Base-by-base conservation (phyloP, 2,329 filamentous ascomycete species). In the Aphanoascus verrucosus region DNA sequence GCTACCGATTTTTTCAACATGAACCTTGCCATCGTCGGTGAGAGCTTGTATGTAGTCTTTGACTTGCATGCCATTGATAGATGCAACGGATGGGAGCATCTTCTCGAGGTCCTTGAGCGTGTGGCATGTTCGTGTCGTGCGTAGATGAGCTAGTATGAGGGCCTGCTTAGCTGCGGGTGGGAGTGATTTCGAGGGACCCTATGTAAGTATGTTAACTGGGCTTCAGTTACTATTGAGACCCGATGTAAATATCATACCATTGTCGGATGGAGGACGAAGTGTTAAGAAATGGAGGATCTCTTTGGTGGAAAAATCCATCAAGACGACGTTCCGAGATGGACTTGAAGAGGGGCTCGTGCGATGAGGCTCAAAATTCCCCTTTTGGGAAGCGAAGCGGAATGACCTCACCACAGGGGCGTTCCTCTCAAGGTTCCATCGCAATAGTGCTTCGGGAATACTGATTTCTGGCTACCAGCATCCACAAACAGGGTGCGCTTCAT, bases 31-130 rank as follows among this genome's bases (percentile, higher is more conserved):
- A 54, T 85, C 83, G 61, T 84, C 80, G 7, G 73, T 70, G 17
- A 85, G 74, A 3, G 75, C 71, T 63, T 83, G 80, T 15, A 85
- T 69, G 62, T 81, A 83, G 61, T 85, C 83, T 66, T 83, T 84
- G 44, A 83, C 79, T 63, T 82, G 79, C 75, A 85, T 83, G 58
- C 75, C 72, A 60, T 80, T 82, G 69, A 85, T 81, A 8, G 78
- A 79, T 5, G 79, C 80, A 44, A 83, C 74, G 1, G 75, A 70
- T 1, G 80, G 81, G 23, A 86, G 70, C 6, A 70, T 70, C 65
- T 84, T 85, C 65, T 85, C 82, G 8, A 86, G 76, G 55, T 85
- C 82, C 63, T 84, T 84, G 67, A 85, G 72, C 50, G 75, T 81
- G 67, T 84, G 80, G 15, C 81, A 82, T 37, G 77, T 78, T 54